Percentiles rank a stretch among this genome's conserved stretches.
Conservation (phyloP, 352 stramenopile species). For the Pythium rishiriense region DNA sequence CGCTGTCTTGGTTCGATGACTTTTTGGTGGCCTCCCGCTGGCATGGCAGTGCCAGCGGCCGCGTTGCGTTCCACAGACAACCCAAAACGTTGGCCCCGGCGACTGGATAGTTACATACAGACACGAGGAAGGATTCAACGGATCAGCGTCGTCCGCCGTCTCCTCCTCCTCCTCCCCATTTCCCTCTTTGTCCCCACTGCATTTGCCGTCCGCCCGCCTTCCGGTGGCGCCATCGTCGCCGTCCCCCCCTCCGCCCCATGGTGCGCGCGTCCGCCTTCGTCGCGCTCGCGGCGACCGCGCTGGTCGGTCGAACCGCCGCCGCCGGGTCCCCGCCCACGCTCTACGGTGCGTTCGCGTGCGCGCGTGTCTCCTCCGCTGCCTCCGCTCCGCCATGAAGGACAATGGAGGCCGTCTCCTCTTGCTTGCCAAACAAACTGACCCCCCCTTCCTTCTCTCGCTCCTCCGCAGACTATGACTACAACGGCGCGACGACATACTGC, state of each 20-base stretch:
- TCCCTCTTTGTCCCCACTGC: neutral
- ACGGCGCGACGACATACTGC: constrained; percentile 32
- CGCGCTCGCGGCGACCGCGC: no score
- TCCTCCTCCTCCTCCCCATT: neutral
- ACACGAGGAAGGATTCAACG: neutral
- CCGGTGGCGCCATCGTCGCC: no score
- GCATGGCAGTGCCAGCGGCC: neutral
- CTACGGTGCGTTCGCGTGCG: neutral
- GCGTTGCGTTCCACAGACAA: neutral
- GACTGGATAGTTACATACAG: neutral
- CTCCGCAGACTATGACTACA: neutral
- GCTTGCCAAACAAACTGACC: neutral
- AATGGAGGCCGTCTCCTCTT: neutral
- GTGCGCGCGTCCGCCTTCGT: neutral
- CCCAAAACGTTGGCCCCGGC: neutral
- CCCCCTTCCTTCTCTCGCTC: no score
- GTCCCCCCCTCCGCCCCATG: neutral
- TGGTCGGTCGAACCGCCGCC: no score
- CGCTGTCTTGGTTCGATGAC: neutral
- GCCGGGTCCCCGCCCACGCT: neutral
- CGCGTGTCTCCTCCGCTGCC: no score
- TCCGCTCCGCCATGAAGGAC: neutral
- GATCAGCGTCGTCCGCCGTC: neutral
- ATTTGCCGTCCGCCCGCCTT: neutral
- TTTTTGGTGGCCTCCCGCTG: neutral